Evolutionary conservation across 139 green algal species (phyloP), one percentile per base, ranked within the genome.

Genomic region (Chlorella sp.): DNA sequence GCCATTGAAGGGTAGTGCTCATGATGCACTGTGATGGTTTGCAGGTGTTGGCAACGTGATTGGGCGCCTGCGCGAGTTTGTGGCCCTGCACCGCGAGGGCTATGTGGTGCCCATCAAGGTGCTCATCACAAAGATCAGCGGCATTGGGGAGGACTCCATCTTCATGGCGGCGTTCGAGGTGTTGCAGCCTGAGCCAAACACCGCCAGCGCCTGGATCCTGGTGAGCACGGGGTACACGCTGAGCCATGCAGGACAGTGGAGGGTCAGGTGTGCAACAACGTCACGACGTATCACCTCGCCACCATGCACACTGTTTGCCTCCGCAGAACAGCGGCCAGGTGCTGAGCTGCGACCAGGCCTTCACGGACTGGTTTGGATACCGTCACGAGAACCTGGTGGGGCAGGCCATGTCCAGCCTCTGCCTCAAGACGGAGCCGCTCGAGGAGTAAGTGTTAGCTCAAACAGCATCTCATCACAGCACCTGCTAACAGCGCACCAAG

Each of bases 321-420:
- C 10, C 17, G 10, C 42, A 55, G 42, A 17, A 42, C 49, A 64
- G 20, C 49, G 67, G 67, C 23, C 14, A 34, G 2, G 24, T 64
- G 6, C 27, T 73, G 26, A 49, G n/a, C 17, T 31, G 26, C 33
- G 67, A 73, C 34, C 5, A 27, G 5, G 27, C 26, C 36, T 73
- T 73, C 49, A 62, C 67, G 3, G 42, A 73, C 67, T 73, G 67
- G 67, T 64, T 73, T 63, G 67, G 35, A 2, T 73, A 65, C 30
- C 17, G 67, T 2, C 35, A 49, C 3, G 67, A 73, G 14, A 20
- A 64, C 55, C 20, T 64, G 4, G 14, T 31, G 4, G 24, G 24
- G 14, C 22, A 27, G 24, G 20, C 55, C 20, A 30, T 64, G 22
- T 64, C 55, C 4, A 31, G 22, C 55, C 24, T 64, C 14, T 4